These are phyloP conservation scores for Pichia nakasei DNA, from an alignment of 805 yeast genomes.

Conservation along the genomic window DNA sequence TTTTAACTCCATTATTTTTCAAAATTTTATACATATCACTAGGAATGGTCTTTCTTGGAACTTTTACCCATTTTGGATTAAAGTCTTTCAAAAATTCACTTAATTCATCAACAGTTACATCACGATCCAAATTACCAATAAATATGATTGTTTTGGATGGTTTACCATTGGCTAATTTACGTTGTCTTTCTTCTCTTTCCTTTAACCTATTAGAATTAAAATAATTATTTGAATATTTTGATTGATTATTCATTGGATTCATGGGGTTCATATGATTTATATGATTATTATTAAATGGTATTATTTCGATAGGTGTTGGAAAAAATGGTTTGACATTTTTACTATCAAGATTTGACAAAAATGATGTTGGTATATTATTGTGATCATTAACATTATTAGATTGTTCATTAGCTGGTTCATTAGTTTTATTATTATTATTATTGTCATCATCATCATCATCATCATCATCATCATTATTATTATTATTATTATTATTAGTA, in stretches of 20 bases:
- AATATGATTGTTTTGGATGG: constrained; percentile 53
- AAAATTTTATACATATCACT: constrained; percentile 33
- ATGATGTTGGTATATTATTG: constrained; percentile 1
- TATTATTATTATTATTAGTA: no score
- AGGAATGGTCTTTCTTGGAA: constrained; percentile 46
- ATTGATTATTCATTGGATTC: background rate
- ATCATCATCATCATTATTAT: no score
- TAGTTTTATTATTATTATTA: background rate
- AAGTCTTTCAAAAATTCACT: constrained; percentile 37
- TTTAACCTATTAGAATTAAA: constrained; percentile 6
- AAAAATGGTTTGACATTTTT: constrained; percentile 6
- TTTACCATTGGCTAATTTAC: constrained; percentile 37
- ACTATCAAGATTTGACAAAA: constrained; percentile 2
- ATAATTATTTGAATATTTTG: background rate
- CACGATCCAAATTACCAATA: constrained; percentile 50
- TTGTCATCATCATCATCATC: background rate
- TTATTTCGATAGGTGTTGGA: constrained; percentile 2
- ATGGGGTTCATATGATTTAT: background rate
- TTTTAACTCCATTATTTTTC: constrained; percentile 36
- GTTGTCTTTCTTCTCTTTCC: constrained; percentile 23
- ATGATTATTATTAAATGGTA: background rate
- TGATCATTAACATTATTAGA: background rate
- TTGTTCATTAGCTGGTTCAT: background rate
- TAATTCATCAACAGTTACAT: constrained; percentile 39
- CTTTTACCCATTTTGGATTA: constrained; percentile 48